Conservation (phyloP, 2,329 filamentous ascomycete species). For the Arthrobotrys entomopaga region DNA sequence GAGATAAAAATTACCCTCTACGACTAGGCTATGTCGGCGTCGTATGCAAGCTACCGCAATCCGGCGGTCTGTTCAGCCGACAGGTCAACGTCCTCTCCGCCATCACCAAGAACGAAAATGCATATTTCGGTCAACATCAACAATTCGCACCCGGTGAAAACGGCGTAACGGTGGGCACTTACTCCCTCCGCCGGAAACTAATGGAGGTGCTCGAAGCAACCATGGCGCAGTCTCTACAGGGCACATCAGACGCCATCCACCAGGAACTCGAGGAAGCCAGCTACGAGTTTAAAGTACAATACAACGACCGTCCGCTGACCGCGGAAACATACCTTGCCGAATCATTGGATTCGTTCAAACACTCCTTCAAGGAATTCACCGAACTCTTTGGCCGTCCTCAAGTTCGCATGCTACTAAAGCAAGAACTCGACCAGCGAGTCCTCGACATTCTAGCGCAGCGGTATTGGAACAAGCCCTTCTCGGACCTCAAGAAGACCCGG, state of each 20-base stretch:
- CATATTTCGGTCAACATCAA: conserved; percentile 86
- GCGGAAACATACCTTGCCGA: conserved; percentile 97
- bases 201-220: conserved; percentile 97
- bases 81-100: conserved; percentile 77
- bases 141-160: conserved; percentile 73
- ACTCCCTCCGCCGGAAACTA: conserved; percentile 88
- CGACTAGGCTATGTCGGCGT: conserved; percentile 97
- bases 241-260: conserved; percentile 88
- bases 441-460: conserved; percentile 89
- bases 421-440: conserved; percentile 92
- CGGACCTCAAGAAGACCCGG: conserved; percentile 75
- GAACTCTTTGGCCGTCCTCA: conserved; percentile 89
- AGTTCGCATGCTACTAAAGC: conserved; percentile 88
- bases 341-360: conserved; percentile 94
- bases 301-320: conserved; percentile 93
- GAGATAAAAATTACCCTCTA: conserved; percentile 90
- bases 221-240: conserved; percentile 91
- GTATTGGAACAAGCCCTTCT: conserved; percentile 96
- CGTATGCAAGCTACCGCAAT: conserved; percentile 80
- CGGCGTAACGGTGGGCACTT: conserved; percentile 81
- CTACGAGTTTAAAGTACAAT: conserved; percentile 99
- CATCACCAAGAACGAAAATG: conserved; percentile 86
- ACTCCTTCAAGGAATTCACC: conserved; percentile 93
- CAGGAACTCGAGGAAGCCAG: conserved; percentile 96
- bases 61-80: conserved; percentile 78